Evolutionary conservation across 345 rosid genomes (phyloP), one percentile per base, ranked within the genome.

Genomic region (Clausena lansium): DNA sequence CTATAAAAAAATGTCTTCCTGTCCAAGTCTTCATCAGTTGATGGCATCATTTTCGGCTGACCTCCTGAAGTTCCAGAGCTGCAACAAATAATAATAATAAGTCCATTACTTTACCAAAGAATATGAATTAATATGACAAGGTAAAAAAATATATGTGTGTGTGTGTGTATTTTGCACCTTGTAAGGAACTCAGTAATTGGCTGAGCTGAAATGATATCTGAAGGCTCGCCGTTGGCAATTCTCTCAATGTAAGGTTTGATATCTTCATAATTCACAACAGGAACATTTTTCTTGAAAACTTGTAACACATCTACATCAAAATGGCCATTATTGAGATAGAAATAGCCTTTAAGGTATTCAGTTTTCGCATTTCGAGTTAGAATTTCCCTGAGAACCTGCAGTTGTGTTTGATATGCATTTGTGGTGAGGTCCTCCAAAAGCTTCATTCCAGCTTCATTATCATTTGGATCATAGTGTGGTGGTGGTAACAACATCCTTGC

Each of bases 21-120:
- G 72, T 93, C 88, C 87, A 95, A 82, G 82, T 95, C 98, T 85
- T 93, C 89, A 62, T 92, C 94, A 30, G 97, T 95, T 45, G 98
- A 93, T 61, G 98, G 98, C 98, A 95, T 93, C 88, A 95, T 77
- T 82, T 95, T 95, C 20, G 98, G 98, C 33, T 85, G 88, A 58
- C 98, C 98, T 35, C 93, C 98, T 10, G 98, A 91, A 75, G 98
- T 95, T 33, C 98, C 98, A 2, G 98, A 93, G 90, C 98, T 95
- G 91, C 81, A 45, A 86, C 72, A 45, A 63, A 67, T 41, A 63
- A 76, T 20, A 6, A 10, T 41, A 45, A 45, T 45, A 39, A 24
- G 27, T 7, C 55, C 63, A 67, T 50, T 30, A 24, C 67, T 11
- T 64, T 61, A 19, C 71, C 17, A 50, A 62, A 77, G 64, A 71